These are phyloP conservation scores for Hypoxylon sp. DNA, from an alignment of 2,329 filamentous ascomycete species.

Conservation along the genomic window DNA sequence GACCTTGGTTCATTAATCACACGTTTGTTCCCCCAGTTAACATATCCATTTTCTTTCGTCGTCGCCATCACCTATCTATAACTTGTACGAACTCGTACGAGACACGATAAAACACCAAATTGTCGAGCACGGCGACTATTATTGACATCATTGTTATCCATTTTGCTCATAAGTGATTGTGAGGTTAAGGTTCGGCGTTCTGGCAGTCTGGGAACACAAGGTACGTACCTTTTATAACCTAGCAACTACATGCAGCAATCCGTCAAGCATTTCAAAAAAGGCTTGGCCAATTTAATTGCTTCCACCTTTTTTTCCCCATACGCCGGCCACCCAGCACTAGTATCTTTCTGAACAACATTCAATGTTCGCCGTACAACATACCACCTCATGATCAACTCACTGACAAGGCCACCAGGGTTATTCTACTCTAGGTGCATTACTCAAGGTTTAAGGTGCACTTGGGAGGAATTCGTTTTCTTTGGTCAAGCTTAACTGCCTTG, in stretches of 20 bases:
- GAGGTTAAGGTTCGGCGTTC: background rate
- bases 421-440: slow-evolving; percentile 20
- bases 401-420: slow-evolving; percentile 13
- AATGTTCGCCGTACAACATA: background rate
- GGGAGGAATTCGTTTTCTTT: background rate
- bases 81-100: background rate
- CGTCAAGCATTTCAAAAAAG: slow-evolving; percentile 1
- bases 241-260: slow-evolving; percentile 3
- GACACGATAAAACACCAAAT: background rate
- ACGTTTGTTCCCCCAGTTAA: background rate
- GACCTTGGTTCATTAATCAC: background rate
- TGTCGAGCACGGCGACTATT: background rate
- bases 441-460: background rate
- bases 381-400: slow-evolving; percentile 18
- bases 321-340: background rate
- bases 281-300: slow-evolving; percentile 19
- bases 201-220: background rate
- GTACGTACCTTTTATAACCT: slow-evolving; percentile 3
- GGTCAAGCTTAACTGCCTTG: background rate
- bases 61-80: background rate
- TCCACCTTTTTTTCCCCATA: slow-evolving; percentile 5
- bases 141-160: background rate
- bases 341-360: background rate
- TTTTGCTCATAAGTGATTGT: background rate
- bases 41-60: background rate